Evolutionary conservation across 176 grass and related monocot genomes (phyloP).

Genomic region (Tillandsia leiboldiana): DNA sequence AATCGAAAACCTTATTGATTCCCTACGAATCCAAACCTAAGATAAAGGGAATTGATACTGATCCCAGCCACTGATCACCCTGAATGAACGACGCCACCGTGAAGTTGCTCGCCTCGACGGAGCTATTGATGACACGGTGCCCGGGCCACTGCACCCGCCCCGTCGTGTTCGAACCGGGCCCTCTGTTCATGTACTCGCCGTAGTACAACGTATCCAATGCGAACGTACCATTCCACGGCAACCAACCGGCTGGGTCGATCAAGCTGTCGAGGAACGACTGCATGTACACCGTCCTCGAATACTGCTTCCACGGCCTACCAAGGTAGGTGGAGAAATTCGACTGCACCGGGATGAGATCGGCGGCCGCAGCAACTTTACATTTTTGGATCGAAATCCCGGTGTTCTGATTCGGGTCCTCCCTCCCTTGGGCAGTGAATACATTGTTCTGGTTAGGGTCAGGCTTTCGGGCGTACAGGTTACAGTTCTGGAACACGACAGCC

Average conservation of each 20-base stretch:
- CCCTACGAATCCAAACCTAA: slow-evolving; percentile 32
- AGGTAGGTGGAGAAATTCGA: slow-evolving; percentile 55
- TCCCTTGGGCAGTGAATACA: slow-evolving; percentile 64
- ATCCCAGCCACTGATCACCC: slow-evolving; percentile 65
- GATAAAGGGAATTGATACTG: slow-evolving; percentile 39
- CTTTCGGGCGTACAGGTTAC: slow-evolving; percentile 74
- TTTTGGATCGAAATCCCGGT: slow-evolving; percentile 76
- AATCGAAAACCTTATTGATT: background rate
- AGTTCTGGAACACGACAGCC: slow-evolving; percentile 62
- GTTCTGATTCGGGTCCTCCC: slow-evolving; percentile 87
- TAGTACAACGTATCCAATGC: slow-evolving; percentile 89
- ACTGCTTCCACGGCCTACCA: slow-evolving; percentile 70
- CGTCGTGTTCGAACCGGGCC: slow-evolving; percentile 41
- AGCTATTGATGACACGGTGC: slow-evolving; percentile 47
- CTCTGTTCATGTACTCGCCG: slow-evolving; percentile 75
- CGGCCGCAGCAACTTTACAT: slow-evolving; percentile 75
- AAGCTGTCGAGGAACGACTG: slow-evolving; percentile 59
- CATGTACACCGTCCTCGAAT: slow-evolving; percentile 78
- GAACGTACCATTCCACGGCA: slow-evolving; percentile 66
- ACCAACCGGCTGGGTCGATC: slow-evolving; percentile 47
- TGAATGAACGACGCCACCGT: slow-evolving; percentile 59
- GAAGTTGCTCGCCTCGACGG: slow-evolving; percentile 59
- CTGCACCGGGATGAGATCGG: slow-evolving; percentile 46
- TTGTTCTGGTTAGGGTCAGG: slow-evolving; percentile 51
- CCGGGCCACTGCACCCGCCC: slow-evolving; percentile 60